A percentile compares a stretch with the other conserved stretches of the same genome.
phyloP scores from a whole-genome alignment of 306 rosid species.

The Alnus glutinosa region DNA sequence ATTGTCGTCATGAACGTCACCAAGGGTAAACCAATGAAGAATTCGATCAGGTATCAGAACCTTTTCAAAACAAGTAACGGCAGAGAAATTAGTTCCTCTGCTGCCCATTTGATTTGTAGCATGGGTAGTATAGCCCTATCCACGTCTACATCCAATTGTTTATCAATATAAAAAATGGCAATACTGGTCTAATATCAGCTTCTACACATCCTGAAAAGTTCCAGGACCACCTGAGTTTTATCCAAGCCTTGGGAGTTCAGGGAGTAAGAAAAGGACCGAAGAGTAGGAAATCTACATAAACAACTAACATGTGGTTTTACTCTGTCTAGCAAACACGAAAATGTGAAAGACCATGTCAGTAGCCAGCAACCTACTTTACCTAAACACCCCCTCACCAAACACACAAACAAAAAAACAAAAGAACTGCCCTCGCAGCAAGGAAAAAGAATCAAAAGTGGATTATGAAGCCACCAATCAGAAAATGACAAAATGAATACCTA shows the following conservation, averaged over 20 bases:
- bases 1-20: slow-evolving; percentile 13
- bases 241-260: background rate
- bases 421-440: too few species aligned
- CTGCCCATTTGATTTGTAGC: slow-evolving; percentile 45
- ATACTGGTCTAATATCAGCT: slow-evolving; percentile 4
- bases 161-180: slow-evolving; percentile 5
- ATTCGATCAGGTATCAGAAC: slow-evolving; percentile 42
- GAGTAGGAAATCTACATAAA: background rate
- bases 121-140: slow-evolving; percentile 28
- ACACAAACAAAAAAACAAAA: too few species aligned
- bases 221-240: background rate
- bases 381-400: too few species aligned
- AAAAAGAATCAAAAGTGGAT: too few species aligned
- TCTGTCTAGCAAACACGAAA: background rate
- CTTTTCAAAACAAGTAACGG: slow-evolving; percentile 68
- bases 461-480: background rate
- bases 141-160: slow-evolving; percentile 6
- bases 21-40: slow-evolving; percentile 46
- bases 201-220: slow-evolving; percentile 1
- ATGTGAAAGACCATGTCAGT: background rate
- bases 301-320: background rate
- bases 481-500: background rate
- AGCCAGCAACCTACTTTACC: background rate
- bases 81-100: slow-evolving; percentile 84
- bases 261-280: background rate